Conservation (phyloP, 495 filamentous ascomycete genomes). For the Thermothielavioides terrestris region DNA sequence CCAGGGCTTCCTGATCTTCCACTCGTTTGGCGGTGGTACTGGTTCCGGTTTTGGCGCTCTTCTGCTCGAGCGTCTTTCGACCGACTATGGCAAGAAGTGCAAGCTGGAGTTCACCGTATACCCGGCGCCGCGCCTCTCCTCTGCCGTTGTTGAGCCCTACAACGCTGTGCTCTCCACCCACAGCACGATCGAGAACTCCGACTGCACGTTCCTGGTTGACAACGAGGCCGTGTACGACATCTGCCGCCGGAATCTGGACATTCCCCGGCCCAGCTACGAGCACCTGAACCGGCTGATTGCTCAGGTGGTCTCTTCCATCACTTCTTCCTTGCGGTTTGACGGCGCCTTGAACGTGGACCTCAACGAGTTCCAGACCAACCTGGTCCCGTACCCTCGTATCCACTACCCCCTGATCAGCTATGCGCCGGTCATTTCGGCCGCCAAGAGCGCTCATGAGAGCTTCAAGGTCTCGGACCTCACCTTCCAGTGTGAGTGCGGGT, state of each 20-base stretch:
- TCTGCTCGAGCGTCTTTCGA: conserved; percentile 76
- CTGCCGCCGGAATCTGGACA: conserved; percentile 80
- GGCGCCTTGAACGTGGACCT: conserved; percentile 87
- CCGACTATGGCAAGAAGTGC: conserved; percentile 89
- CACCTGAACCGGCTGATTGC: conserved; percentile 87
- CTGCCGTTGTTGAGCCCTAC: conserved; percentile 87
- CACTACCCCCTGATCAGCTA: conserved; percentile 89
- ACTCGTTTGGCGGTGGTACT: conserved; percentile 89
- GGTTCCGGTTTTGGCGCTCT: conserved; percentile 86
- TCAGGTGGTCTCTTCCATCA: conserved; percentile 88
- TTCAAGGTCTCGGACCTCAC: conserved; percentile 85
- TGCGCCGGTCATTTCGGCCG: conserved; percentile 72
- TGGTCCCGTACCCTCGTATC: conserved; percentile 86
- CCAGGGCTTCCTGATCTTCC: conserved; percentile 88
- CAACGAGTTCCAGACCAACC: conserved; percentile 92
- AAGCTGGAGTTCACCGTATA: conserved; percentile 92
- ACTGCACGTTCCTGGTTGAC: conserved; percentile 88
- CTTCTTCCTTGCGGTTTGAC: conserved; percentile 81
- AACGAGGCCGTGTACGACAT: conserved; percentile 93
- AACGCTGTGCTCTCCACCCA: conserved; percentile 87
- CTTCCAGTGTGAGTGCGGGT: conserved; percentile 59
- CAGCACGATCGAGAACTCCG: conserved; percentile 88
- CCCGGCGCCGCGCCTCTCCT: conserved; percentile 76
- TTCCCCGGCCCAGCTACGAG: conserved; percentile 77
- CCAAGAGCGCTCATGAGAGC: conserved; percentile 81